These are phyloP conservation scores for Bonnemaisonia californica DNA, from an alignment of 31 red algal genomes.

Conservation along the genomic window DNA sequence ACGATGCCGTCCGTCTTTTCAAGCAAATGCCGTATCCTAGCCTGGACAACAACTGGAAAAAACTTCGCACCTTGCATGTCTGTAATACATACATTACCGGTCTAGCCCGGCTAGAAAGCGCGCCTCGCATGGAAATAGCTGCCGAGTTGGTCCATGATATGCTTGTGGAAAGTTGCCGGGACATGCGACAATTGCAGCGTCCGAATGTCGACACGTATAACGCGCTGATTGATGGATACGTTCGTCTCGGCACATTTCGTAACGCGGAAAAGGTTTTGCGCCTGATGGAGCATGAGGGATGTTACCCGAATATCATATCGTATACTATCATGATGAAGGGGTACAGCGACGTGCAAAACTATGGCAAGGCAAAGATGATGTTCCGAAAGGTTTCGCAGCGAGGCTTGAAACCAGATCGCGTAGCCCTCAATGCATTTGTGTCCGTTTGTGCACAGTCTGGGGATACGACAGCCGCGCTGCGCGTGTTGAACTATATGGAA, in stretches of 20 bases:
- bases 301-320: constrained; percentile 25
- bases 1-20: constrained; percentile 6
- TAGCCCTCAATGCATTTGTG: constrained; percentile 37
- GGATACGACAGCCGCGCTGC: constrained; percentile 7
- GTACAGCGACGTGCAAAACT: constrained; percentile 21
- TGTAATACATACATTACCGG: background rate
- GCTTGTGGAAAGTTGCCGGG: background rate
- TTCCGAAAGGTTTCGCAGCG: constrained; percentile 41
- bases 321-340: constrained; percentile 57
- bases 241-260: constrained; percentile 8
- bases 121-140: background rate
- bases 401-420: constrained; percentile 28
- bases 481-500: constrained; percentile 43
- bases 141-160: background rate
- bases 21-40: background rate
- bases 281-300: constrained; percentile 15
- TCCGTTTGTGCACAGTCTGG: constrained; percentile 34
- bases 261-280: constrained; percentile 30
- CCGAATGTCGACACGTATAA: constrained; percentile 32
- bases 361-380: constrained; percentile 26
- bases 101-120: background rate
- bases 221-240: constrained; percentile 31
- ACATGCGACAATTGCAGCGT: background rate
- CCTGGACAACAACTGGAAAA: background rate
- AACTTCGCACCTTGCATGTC: background rate